A percentile compares a stretch with the other conserved stretches of the same genome.
Evolutionary conservation across 176 grass and related monocot genomes (phyloP).

Genomic region (Hsuehochloa calcarea): DNA sequence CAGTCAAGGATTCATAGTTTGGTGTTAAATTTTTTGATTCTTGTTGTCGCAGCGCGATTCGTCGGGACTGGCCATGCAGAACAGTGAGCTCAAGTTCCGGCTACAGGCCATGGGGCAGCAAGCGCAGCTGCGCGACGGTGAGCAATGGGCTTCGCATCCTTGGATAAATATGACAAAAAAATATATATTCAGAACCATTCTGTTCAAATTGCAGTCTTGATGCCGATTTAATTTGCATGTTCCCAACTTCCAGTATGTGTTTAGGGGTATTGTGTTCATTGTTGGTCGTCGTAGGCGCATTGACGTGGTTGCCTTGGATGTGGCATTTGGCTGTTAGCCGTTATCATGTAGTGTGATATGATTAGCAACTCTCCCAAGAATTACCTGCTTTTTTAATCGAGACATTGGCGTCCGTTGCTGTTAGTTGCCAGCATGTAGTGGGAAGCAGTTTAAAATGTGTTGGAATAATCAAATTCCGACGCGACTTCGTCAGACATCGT

Average conservation of each 20-base stretch:
- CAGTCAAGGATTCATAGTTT: background rate
- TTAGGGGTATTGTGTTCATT: too few relatives aligned
- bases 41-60: slow-evolving; percentile 57
- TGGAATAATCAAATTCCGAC: slow-evolving; percentile 4
- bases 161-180: background rate
- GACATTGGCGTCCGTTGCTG: slow-evolving; percentile 8
- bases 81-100: slow-evolving; percentile 91
- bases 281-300: slow-evolving; percentile 14
- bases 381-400: slow-evolving; percentile 11
- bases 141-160: slow-evolving; percentile 6
- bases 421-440: slow-evolving; percentile 44
- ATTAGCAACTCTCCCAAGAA: slow-evolving; percentile 8
- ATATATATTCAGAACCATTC: background rate
- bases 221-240: background rate
- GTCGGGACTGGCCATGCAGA: slow-evolving; percentile 58
- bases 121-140: slow-evolving; percentile 88
- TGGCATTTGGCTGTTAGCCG: slow-evolving; percentile 21
- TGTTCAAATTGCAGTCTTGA: background rate
- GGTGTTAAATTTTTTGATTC: background rate
- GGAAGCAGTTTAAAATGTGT: slow-evolving; percentile 22
- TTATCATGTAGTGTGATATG: slow-evolving; percentile 22
- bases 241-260: background rate
- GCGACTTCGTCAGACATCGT: slow-evolving; percentile 41
- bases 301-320: background rate
- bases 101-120: slow-evolving; percentile 98